A percentile compares a stretch with the other conserved stretches of the same genome.
phyloP scores from a whole-genome alignment of 2,329 filamentous ascomycete species.

The Lachnellula suecica region DNA sequence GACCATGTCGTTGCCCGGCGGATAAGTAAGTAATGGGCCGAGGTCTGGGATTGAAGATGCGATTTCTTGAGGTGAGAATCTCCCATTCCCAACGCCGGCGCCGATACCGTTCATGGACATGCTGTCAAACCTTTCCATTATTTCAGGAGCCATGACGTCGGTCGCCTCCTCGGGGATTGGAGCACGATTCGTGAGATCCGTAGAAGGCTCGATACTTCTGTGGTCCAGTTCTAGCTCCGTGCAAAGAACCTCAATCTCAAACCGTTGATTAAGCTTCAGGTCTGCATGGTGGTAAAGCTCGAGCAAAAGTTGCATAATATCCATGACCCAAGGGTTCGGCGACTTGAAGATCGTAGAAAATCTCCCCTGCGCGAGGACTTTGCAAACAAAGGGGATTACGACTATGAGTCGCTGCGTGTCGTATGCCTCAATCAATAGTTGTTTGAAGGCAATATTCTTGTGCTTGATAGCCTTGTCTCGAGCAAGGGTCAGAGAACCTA shows the following conservation, averaged over 20 bases:
- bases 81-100: conserved; percentile 64
- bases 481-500: conserved; percentile 88
- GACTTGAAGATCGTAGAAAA: conserved; percentile 87
- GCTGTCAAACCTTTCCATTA: conserved; percentile 79
- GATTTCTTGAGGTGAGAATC: conserved; percentile 75
- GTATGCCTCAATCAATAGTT: conserved; percentile 88
- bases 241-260: conserved; percentile 97
- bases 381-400: conserved; percentile 97
- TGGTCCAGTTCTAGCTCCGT: conserved; percentile 90
- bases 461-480: conserved; percentile 95
- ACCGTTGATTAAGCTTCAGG: conserved; percentile 94
- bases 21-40: conserved; percentile 74
- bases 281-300: conserved; percentile 93
- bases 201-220: conserved; percentile 84
- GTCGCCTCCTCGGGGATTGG: conserved; percentile 60
- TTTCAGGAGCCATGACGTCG: conserved; percentile 57
- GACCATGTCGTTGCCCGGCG: conserved; percentile 77
- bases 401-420: conserved; percentile 89
- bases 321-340: conserved; percentile 97
- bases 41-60: conserved; percentile 83
- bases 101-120: conserved; percentile 74
- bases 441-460: conserved; percentile 95
- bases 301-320: conserved; percentile 86
- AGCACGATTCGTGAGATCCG: conserved; percentile 77
- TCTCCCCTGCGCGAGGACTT: conserved; percentile 82